Percentiles rank a stretch among this genome's conserved stretches.
Conservation (phyloP, 768 basidiomycete genomes). For the Infundibulicybe gibba region DNA sequence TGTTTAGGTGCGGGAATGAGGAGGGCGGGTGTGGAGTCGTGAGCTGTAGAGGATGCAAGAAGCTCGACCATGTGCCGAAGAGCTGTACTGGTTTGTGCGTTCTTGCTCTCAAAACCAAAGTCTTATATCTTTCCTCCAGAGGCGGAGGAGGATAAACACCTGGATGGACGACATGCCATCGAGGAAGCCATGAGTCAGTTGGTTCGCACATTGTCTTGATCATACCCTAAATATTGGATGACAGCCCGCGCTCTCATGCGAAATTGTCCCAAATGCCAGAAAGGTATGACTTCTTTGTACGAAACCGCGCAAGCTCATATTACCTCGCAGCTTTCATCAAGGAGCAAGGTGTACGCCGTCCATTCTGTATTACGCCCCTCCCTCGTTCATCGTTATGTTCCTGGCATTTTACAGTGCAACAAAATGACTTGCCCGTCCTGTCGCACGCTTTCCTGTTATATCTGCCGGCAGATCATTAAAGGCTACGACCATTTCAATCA, state of each 20-base stretch:
- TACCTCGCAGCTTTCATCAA: conserved; percentile 68
- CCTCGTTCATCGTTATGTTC: neutral
- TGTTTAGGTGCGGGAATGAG: conserved; percentile 53
- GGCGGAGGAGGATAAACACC: conserved; percentile 65
- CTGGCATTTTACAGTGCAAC: conserved; percentile 62
- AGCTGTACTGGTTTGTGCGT: conserved; percentile 62
- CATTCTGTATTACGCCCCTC: neutral
- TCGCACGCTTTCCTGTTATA: conserved; percentile 73
- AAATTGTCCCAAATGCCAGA: conserved; percentile 82
- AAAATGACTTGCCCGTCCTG: conserved; percentile 86
- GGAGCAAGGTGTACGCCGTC: conserved; percentile 60
- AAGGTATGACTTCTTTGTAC: conserved; percentile 42
- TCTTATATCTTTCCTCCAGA: conserved; percentile 37
- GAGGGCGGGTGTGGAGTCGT: conserved; percentile 73
- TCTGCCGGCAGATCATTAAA: conserved; percentile 68
- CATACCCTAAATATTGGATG: neutral
- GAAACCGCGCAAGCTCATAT: neutral
- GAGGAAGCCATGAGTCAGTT: conserved; percentile 91
- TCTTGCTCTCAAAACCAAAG: neutral
- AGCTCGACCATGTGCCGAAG: conserved; percentile 76
- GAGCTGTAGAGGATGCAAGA: conserved; percentile 79
- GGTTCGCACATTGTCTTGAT: no score
- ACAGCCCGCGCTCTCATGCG: conserved; percentile 80
- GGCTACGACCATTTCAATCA: conserved; percentile 78
- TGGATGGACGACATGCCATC: conserved; percentile 73